Base-by-base conservation (phyloP, 495 filamentous ascomycete genomes). In the Trichoderma gamsii region DNA sequence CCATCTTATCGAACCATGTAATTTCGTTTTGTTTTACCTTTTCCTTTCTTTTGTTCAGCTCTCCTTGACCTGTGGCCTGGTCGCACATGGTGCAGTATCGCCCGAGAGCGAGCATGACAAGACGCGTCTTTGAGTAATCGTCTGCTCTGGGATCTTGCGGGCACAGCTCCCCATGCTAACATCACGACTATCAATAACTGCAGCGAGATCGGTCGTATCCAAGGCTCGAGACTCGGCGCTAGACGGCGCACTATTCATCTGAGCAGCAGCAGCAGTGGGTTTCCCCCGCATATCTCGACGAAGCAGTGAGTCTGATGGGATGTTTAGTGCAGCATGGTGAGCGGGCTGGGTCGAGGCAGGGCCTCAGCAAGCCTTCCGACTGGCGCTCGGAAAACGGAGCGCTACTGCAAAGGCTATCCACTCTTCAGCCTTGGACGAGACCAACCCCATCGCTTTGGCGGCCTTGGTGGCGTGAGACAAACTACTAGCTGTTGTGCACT, bases 401-500 rank as follows among this genome's bases (percentile, higher is more conserved):
- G 27, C 56, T 61, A 61, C 25, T 32, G 29, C n/a, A n/a, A 32
- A 25, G 25, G 11, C 29, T 16, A 61, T 18, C 56, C 56, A 61
- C 56, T 61, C 56, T 61, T 61, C 56, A 61, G 56, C 56, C 56
- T 23, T 61, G 56, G 56, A 35, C 56, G 16, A 27, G 56, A 61
- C 56, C 56, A 61, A 61, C 56, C 27, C 11, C 56, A 21, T 32
- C 11, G 56, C 56, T 32, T 32, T 23, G 25, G 56, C 27, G 25
- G 16, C n/a, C 27, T 11, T 29, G 51, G 56, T 61, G 56, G 56
- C 56, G 56, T 61, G 56, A 61, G 56, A 61, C 56, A 61, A 32
- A 32, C 56, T 61, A 61, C 56, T 61, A 61, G 56, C 56, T 61
- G 23, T 21, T 61, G 56, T 61, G 56, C 56, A 61, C 56, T 61